A percentile compares a stretch with the other conserved stretches of the same genome.
phyloP scores from a whole-genome alignment of 192 early-diverging fungal genomes.

The Linnemannia elongata region DNA sequence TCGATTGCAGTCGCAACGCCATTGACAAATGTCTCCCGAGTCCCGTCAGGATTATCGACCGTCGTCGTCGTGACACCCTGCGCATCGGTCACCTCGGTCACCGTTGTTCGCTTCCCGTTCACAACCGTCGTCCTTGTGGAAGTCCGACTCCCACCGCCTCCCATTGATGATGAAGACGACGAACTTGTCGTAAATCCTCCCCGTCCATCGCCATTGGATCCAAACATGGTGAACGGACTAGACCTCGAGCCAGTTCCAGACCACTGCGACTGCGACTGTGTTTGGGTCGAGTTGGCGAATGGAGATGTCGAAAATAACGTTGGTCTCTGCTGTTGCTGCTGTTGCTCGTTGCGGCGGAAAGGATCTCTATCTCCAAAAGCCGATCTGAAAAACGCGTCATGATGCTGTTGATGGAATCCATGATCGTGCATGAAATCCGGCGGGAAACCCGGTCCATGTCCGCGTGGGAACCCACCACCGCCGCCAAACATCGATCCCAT shows the following conservation, averaged over 20 bases:
- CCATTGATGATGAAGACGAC: conserved; percentile 29
- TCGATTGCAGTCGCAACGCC: conserved; percentile 37
- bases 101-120: conserved; percentile 44
- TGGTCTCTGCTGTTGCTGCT: conserved; percentile 14
- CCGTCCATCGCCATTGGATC: background rate
- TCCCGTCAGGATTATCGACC: conserved; percentile 39
- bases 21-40: conserved; percentile 32
- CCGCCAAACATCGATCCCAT: conserved; percentile 32
- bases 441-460: background rate
- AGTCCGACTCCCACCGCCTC: conserved; percentile 21
- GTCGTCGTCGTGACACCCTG: conserved; percentile 43
- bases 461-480: conserved; percentile 7
- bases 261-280: conserved; percentile 18
- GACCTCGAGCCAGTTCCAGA: conserved; percentile 19
- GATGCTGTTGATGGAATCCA: conserved; percentile 14
- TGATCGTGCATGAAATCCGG: background rate
- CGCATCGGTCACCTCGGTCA: conserved; percentile 47
- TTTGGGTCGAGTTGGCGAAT: conserved; percentile 10
- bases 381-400: background rate
- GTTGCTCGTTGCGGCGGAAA: background rate
- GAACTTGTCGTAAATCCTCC: conserved; percentile 10
- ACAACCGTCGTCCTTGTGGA: conserved; percentile 44
- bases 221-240: conserved; percentile 35
- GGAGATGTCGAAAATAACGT: conserved; percentile 50
- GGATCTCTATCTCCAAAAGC: conserved; percentile 4